Percentiles rank a stretch among this genome's conserved stretches.
Conservation (phyloP, 129 eudicot species). For the Scalesia atractyloides region DNA sequence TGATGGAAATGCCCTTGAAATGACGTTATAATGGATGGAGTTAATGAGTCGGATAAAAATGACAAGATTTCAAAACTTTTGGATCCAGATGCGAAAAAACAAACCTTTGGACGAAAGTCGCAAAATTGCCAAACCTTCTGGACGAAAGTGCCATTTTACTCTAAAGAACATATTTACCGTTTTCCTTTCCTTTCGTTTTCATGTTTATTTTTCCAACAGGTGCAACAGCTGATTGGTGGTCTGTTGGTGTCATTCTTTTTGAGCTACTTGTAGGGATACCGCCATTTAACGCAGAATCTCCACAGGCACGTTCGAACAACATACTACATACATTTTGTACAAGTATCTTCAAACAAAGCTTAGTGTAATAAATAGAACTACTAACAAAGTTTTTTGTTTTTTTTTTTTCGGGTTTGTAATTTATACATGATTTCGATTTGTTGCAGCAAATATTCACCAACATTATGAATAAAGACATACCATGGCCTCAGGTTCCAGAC, state of each 20-base stretch:
- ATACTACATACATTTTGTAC: constrained; percentile 10
- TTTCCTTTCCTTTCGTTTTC: neutral
- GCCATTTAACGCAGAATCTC: constrained; percentile 92
- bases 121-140: no score
- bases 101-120: no score
- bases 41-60: no score
- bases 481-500: constrained; percentile 96
- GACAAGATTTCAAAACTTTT: no score
- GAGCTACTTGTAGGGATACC: constrained; percentile 96
- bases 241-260: constrained; percentile 93
- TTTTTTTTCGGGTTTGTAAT: no score
- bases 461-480: constrained; percentile 88
- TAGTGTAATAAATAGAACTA: neutral
- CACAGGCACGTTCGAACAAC: constrained; percentile 57
- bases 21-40: no score
- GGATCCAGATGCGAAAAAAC: no score
- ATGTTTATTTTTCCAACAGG: constrained; percentile 40
- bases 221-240: constrained; percentile 99
- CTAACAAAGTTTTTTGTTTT: neutral
- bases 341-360: constrained; percentile 6
- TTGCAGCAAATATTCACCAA: constrained; percentile 93
- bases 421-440: constrained; percentile 13
- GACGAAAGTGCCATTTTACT: no score
- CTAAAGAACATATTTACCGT: neutral
- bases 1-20: no score